Percentiles rank a stretch among this genome's conserved stretches.
These are phyloP conservation scores for Leersia perrieri DNA, from an alignment of 176 grass and related monocot genomes.

Conservation along the genomic window DNA sequence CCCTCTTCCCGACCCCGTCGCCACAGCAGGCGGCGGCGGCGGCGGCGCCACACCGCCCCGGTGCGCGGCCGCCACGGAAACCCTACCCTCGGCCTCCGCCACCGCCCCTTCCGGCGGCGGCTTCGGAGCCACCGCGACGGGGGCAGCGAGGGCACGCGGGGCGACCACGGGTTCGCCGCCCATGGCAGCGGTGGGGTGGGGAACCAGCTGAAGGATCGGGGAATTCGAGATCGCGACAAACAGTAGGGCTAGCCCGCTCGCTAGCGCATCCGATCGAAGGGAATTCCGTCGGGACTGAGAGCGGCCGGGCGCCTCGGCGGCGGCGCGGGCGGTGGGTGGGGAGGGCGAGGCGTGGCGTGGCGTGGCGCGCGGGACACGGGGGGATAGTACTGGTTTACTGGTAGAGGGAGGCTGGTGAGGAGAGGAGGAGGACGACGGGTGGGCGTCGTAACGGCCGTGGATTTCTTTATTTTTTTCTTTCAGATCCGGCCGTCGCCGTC, in stretches of 20 bases:
- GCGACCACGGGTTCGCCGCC: conserved; percentile 30
- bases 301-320: too few species aligned
- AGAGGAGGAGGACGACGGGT: not conserved
- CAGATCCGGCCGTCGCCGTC: not conserved
- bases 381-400: not conserved
- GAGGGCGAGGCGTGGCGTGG: not conserved
- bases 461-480: too few species aligned
- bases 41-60: not conserved
- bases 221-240: not conserved
- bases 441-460: not conserved
- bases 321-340: not conserved
- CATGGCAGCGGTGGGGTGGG: conserved; percentile 8
- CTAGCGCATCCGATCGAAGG: conserved; percentile 23
- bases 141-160: not conserved
- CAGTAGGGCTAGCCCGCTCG: conserved; percentile 19
- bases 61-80: not conserved
- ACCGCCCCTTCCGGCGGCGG: not conserved
- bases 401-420: not conserved
- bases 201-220: not conserved
- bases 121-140: not conserved
- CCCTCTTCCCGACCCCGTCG: conserved; percentile 10
- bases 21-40: not conserved
- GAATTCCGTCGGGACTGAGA: not conserved
- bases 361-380: not conserved
- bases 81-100: not conserved